Evolutionary conservation across 306 rosid species (phyloP).

Genomic region (Fragaria iinumae): DNA sequence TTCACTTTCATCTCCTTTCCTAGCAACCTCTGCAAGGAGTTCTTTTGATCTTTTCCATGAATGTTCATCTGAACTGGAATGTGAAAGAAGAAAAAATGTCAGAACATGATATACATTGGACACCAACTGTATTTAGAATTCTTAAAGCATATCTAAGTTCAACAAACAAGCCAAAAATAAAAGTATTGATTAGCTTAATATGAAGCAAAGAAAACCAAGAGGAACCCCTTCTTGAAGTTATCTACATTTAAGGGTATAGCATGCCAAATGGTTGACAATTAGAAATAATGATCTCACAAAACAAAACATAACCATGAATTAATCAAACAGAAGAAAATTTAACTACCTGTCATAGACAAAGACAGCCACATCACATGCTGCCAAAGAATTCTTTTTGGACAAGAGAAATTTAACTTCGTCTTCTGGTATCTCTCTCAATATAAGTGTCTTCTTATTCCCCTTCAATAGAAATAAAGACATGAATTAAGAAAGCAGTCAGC

Average conservation of each 20-base stretch:
- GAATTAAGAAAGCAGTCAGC: not conserved
- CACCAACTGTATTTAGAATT: not conserved
- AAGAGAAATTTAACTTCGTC: conserved; percentile 46
- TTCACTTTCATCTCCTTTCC: conserved; percentile 72
- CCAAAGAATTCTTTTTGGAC: conserved; percentile 65
- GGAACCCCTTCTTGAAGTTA: not conserved
- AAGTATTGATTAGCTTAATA: not conserved
- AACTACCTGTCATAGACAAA: conserved; percentile 82
- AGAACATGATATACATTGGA: conserved; percentile 8
- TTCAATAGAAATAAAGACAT: conserved; percentile 33
- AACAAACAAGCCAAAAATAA: not conserved
- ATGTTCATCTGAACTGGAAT: conserved; percentile 75
- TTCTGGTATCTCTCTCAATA: conserved; percentile 91
- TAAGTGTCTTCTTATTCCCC: conserved; percentile 75
- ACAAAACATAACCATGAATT: not conserved
- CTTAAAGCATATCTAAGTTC: not conserved
- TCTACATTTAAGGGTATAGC: not conserved
- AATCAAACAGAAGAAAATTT: conserved; percentile 1
- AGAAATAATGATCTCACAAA: not conserved
- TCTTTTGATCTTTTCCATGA: conserved; percentile 83
- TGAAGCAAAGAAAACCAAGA: not conserved
- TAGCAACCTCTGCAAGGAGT: conserved; percentile 76
- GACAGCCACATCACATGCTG: conserved; percentile 84
- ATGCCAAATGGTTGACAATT: not conserved
- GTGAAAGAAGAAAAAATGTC: conserved; percentile 23